A percentile compares a stretch with the other conserved stretches of the same genome.
Conservation (phyloP, 495 filamentous ascomycete genomes). For the Hypoxylon crocopeplum region DNA sequence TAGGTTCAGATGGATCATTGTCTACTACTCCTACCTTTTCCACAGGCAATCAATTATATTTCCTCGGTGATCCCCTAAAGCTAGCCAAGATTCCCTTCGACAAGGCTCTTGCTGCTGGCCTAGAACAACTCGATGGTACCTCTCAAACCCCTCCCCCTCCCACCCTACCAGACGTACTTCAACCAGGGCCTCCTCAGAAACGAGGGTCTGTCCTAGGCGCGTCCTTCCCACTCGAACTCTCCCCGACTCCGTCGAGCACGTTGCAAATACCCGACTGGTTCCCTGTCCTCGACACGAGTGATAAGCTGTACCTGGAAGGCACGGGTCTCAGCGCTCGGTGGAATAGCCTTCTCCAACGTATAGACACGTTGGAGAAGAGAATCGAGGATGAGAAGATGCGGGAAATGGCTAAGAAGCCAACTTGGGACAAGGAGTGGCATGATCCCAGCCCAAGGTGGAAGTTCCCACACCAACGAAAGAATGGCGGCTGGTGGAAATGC, state of each 20-base stretch:
- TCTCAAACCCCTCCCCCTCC: neutral
- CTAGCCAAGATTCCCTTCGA: conserved; percentile 12
- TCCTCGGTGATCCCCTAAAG: conserved; percentile 10
- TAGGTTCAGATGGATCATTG: conserved; percentile 13
- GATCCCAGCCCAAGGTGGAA: conserved; percentile 41
- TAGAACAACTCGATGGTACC: neutral
- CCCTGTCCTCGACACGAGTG: conserved; percentile 4
- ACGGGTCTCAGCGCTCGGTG: neutral
- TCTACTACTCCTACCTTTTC: neutral
- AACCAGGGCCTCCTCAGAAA: too few species aligned
- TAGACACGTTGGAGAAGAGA: conserved; percentile 14
- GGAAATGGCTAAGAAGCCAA: conserved; percentile 7
- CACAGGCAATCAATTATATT: conserved; percentile 5
- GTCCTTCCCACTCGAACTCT: neutral
- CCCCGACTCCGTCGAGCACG: neutral
- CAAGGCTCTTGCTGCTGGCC: conserved; percentile 12
- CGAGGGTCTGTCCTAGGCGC: neutral
- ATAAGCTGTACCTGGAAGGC: conserved; percentile 13
- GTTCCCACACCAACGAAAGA: conserved; percentile 18
- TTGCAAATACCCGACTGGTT: conserved; percentile 45
- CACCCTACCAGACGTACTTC: neutral
- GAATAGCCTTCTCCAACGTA: conserved; percentile 12
- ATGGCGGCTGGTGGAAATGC: conserved; percentile 53
- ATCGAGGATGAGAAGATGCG: neutral
- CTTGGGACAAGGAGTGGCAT: conserved; percentile 45